Conservation (phyloP, 2,329 filamentous ascomycete genomes). For the Alternaria sp. region DNA sequence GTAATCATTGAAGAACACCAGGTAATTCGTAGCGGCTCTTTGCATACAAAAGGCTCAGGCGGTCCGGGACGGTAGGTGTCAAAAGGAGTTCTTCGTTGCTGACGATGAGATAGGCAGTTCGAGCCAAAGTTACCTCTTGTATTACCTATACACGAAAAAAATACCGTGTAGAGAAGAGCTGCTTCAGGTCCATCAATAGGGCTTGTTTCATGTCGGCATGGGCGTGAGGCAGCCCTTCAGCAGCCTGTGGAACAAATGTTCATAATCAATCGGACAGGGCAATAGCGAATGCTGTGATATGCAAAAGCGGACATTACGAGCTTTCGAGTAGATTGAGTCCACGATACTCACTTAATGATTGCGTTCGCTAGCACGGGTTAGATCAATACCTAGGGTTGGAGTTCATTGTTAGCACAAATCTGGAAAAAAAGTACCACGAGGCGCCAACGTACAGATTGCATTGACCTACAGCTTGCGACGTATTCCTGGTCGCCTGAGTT, state of each 20-base stretch:
- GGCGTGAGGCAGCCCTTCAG: neutral
- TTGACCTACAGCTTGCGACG: slow-evolving; percentile 28
- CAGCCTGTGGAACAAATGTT: neutral
- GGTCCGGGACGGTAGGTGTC: neutral
- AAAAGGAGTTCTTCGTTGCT: slow-evolving; percentile 6
- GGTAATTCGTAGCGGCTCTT: too few species aligned
- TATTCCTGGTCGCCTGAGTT: slow-evolving; percentile 10
- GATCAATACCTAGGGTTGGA: slow-evolving; percentile 18
- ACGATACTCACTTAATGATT: slow-evolving; percentile 27
- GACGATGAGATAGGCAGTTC: slow-evolving; percentile 10
- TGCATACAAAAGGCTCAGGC: neutral
- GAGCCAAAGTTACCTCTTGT: slow-evolving; percentile 28
- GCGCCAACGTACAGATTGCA: slow-evolving; percentile 22
- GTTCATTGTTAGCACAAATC: too few species aligned
- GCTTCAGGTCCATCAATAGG: neutral
- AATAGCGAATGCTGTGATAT: neutral
- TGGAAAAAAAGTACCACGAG: too few species aligned
- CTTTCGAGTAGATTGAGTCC: slow-evolving; percentile 21
- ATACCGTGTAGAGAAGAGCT: slow-evolving; percentile 13
- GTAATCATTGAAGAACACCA: neutral
- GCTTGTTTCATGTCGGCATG: too few species aligned
- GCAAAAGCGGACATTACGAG: slow-evolving; percentile 8
- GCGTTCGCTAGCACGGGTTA: slow-evolving; percentile 20
- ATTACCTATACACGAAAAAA: slow-evolving; percentile 30
- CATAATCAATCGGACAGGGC: neutral